Conservation (phyloP, 805 yeast genomes). For the Lachancea mirantina region DNA sequence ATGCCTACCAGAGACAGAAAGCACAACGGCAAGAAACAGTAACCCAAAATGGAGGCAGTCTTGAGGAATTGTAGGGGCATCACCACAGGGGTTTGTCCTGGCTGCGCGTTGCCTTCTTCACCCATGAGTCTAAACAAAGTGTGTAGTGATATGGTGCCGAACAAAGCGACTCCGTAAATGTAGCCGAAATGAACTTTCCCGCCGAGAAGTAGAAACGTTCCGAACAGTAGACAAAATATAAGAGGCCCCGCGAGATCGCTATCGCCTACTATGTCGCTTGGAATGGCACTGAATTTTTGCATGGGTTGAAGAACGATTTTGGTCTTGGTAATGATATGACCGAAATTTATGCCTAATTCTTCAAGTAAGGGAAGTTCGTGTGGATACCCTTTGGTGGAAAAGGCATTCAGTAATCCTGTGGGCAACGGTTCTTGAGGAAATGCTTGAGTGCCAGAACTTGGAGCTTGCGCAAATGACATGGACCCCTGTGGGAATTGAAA, state of each 20-base stretch:
- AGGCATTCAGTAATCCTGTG: constrained; percentile 80
- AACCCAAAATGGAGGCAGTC: constrained; percentile 89
- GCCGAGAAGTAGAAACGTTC: constrained; percentile 69
- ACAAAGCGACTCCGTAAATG: constrained; percentile 89
- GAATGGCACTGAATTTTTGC: constrained; percentile 38
- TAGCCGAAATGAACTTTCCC: constrained; percentile 97
- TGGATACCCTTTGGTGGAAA: constrained; percentile 87
- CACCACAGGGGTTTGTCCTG: no score
- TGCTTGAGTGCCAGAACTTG: constrained; percentile 11
- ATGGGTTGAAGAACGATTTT: constrained; percentile 76
- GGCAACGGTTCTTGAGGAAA: constrained; percentile 41
- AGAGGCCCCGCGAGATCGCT: constrained; percentile 94
- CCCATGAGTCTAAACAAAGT: constrained; percentile 84
- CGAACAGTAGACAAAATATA: constrained; percentile 79
- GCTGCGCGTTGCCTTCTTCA: constrained; percentile 32
- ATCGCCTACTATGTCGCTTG: constrained; percentile 75
- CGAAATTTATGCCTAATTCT: constrained; percentile 88
- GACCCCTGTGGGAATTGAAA: constrained; percentile 32
- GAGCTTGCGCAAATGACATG: constrained; percentile 26
- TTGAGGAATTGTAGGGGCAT: constrained; percentile 48
- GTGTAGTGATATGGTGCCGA: constrained; percentile 83
- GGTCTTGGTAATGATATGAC: constrained; percentile 79
- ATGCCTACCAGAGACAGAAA: constrained; percentile 50
- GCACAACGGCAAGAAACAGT: constrained; percentile 86
- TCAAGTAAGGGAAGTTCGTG: constrained; percentile 92